Evolutionary conservation across 1,139 yeast genomes (phyloP), one percentile per base, ranked within the genome.

Genomic region (Saccharomyces uvarum): DNA sequence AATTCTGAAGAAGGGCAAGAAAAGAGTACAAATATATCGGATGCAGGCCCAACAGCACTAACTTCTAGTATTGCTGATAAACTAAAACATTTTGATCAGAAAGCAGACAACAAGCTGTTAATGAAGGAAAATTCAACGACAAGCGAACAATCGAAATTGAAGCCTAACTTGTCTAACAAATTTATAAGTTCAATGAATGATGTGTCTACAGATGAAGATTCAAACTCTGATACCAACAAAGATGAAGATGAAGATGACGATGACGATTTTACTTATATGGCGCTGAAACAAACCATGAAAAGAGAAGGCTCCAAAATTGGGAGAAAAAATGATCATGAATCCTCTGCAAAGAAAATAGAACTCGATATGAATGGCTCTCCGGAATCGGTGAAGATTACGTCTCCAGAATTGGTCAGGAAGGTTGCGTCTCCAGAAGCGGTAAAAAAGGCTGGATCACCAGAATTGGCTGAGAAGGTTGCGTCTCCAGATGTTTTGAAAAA

Each of bases 251-350:
- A 47, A 4, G 53, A 54, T 9, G 52, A 52, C 29, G 60, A 56
- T 44, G 59, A 57, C 13, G 59, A 58, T 31, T 33, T 52, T 13
- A 56, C 60, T 3, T 59, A 56, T 46, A 55, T 56, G 49, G 55
- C 54, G 7, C 42, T 59, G 42, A 59, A 54, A 47, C 19, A 56
- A 24, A 53, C 27, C 14, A 56, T 55, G 58, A 55, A 55, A 44
- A 50, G 27, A 24, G 54, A 54, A 14, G 55, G 47, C 42, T 14
- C 11, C 4, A 32, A 41, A 49, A 21, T 4, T 14, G 41, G 21
- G 29, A 33, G 16, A 27, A 38, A 38, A 9, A 38, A 9, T 16
- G 24, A 38, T 4, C 19, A 11, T 13, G 19, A 38, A 16, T 16
- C 19, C 9, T 28, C 48, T 46, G 48, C 31, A 5, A 46, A 21